phyloP scores from a whole-genome alignment of 257 asterid genomes.

The Gardenia jasminoides region DNA sequence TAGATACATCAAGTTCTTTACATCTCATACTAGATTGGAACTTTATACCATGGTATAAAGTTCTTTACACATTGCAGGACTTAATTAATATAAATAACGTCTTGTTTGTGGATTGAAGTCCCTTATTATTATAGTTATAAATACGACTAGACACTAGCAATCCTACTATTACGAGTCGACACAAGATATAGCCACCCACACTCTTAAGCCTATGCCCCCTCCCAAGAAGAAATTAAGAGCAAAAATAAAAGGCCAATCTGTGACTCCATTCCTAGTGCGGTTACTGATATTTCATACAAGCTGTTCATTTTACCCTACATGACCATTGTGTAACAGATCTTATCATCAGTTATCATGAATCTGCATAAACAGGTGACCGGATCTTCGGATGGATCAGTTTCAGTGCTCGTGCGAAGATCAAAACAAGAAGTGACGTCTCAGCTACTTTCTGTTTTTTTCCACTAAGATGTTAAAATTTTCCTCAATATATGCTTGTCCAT shows the following conservation, averaged over 20 bases:
- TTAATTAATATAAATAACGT: no score
- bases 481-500: not conserved
- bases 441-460: conserved; percentile 17
- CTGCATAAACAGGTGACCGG: conserved; percentile 3
- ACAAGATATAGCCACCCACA: no score
- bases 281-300: not conserved
- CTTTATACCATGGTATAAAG: no score
- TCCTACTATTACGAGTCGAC: not conserved
- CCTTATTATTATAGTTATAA: no score
- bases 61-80: no score
- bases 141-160: not conserved
- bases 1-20: no score
- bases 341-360: conserved; percentile 1
- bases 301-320: not conserved
- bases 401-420: not conserved
- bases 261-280: not conserved
- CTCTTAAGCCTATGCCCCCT: no score
- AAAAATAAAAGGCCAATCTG: no score
- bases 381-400: conserved; percentile 12
- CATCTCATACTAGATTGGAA: no score
- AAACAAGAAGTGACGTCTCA: conserved; percentile 16
- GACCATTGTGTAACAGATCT: not conserved
- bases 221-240: no score
- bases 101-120: no score
- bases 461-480: conserved; percentile 2